Conservation (phyloP, 306 rosid genomes). For the Oemleria cerasiformis region DNA sequence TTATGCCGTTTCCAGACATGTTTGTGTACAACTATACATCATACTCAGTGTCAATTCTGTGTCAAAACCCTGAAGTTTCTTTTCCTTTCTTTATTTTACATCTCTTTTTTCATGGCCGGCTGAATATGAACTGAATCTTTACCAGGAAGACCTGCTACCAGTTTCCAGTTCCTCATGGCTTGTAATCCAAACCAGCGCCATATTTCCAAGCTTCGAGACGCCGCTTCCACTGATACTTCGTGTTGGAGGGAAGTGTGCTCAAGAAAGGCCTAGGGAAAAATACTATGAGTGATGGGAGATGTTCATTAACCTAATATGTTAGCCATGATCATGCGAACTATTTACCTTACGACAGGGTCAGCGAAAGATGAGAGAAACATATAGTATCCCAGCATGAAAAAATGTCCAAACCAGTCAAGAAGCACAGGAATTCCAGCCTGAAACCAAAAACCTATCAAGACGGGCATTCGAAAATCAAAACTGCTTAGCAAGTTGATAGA, state of each 20-base stretch:
- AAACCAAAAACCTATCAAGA: constrained; percentile 10
- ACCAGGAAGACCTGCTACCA: background rate
- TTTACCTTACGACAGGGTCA: constrained; percentile 76
- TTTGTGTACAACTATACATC: background rate
- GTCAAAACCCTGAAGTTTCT: background rate
- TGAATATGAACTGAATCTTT: background rate
- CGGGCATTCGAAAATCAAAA: background rate
- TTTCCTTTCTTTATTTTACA: background rate
- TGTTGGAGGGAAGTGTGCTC: constrained; percentile 49
- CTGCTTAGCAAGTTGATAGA: background rate
- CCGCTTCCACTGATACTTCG: constrained; percentile 64
- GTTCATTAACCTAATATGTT: background rate
- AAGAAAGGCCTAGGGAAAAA: constrained; percentile 53
- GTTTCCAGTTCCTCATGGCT: constrained; percentile 37
- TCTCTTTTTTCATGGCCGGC: background rate
- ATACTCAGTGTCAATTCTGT: background rate
- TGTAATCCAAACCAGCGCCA: constrained; percentile 92
- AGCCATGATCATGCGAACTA: background rate
- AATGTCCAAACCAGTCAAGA: constrained; percentile 82
- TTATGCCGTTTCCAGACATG: background rate
- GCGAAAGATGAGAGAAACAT: constrained; percentile 67
- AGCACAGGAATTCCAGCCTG: constrained; percentile 89
- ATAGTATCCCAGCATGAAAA: constrained; percentile 72
- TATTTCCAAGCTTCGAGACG: constrained; percentile 92
- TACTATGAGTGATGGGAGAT: constrained; percentile 18